These are phyloP conservation scores for Canavalia gladiata DNA, from an alignment of 306 rosid genomes.

Conservation along the genomic window DNA sequence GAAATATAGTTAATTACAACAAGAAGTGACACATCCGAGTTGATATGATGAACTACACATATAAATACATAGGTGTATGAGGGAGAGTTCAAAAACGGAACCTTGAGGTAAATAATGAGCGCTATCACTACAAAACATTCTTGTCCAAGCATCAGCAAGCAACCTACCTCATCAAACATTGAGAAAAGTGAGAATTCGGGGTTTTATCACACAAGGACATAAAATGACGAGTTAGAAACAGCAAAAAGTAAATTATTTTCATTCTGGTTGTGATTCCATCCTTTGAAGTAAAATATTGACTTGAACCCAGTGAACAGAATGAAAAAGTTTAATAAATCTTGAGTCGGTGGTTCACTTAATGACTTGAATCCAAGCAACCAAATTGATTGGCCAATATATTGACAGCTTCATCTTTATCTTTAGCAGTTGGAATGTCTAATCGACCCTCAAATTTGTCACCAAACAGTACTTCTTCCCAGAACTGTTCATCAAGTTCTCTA, in stretches of 20 bases:
- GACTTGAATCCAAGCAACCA: conserved; percentile 67
- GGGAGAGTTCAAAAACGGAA: conserved; percentile 40
- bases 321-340: conserved; percentile 20
- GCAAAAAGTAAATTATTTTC: conserved; percentile 46
- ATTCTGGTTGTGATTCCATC: conserved; percentile 15
- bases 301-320: conserved; percentile 32
- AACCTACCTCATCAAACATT: conserved; percentile 66
- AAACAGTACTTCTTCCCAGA: conserved; percentile 61
- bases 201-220: conserved; percentile 44
- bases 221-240: conserved; percentile 53
- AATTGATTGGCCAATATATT: conserved; percentile 58
- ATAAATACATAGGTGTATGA: conserved; percentile 14
- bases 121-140: conserved; percentile 46
- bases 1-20: conserved; percentile 44
- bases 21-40: conserved; percentile 44
- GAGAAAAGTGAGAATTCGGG: conserved; percentile 53
- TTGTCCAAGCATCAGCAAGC: conserved; percentile 64
- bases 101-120: conserved; percentile 53
- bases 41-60: conserved; percentile 37
- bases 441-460: conserved; percentile 53
- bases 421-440: conserved; percentile 43
- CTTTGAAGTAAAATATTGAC: not conserved
- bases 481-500: conserved; percentile 70
- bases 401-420: conserved; percentile 58
- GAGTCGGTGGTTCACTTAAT: conserved; percentile 49